Base-by-base conservation (phyloP, 192 early-diverging fungal species). In the Podila horticola region DNA sequence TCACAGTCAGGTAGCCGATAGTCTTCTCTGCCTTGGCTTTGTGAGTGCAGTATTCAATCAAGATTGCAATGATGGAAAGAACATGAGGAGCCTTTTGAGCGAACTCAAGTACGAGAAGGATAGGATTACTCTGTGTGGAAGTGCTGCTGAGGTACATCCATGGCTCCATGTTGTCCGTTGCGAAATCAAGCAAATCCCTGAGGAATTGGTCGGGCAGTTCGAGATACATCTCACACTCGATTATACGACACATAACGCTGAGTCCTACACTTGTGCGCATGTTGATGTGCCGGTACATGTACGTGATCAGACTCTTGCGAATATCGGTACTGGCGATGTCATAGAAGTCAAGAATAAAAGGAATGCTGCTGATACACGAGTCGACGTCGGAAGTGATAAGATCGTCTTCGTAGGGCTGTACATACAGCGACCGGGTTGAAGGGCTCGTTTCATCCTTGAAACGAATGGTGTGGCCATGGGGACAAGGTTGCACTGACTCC, bases 1-100 rank as follows among this genome's bases (percentile, higher is more conserved):
- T 22, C 22, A 28, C 4, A 0, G 22, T 17, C 6, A 69, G 4
- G 4, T 29, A 61, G 57, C 26, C 24, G 4, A 59, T 58, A 20
- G 49, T 26, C 4, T 45, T 24, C 15, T 59, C 24, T 19, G 1
- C 11, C 19, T 30, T 60, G 67, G 67, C 67, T 31, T 19, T 36
- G 6, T 29, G 33, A 2, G 45, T 24, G 41, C 58, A 48, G n/a
- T 69, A 61, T 9, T 69, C 67, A 15, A 59, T 26, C 22, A 69
- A 3, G 9, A 60, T 11, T 17, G n/a, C 26, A 2, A 55, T 55
- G 20, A 60, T 7, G 11, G 57, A 22, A 11, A 69, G 5, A 12
- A 28, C 13, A 13, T 41, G 8, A 0, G 58, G 15, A 15, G 22
- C 3, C 1, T 15, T 60, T 34, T 38, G 59, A 28, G 58, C 67